Evolutionary conservation across 345 rosid genomes (phyloP), one percentile per base, ranked within the genome.

Genomic region (Eucalyptus marginata): DNA sequence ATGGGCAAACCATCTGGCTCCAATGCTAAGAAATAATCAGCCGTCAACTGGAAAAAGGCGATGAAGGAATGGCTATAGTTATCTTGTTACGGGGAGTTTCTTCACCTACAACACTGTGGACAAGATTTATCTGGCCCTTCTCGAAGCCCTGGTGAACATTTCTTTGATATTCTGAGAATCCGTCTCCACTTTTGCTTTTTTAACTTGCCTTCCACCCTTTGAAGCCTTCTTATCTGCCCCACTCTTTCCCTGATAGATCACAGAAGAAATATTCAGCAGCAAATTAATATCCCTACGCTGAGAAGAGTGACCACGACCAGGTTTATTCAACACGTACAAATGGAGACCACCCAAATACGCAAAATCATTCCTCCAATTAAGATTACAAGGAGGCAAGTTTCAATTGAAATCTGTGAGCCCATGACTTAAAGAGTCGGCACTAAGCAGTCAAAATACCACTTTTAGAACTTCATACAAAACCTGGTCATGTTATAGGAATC

Each of bases 111-210:
- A 20, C 84, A 76, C 27, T 10, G 8, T 6, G 84, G 84, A 76
- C 47, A 5, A 29, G 49, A 18, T 59, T 93, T 91, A 93, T 46
- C 90, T 56, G 89, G 90, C 90, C 79, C 92, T 95, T 90, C 94
- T 91, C 20, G 94, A 93, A 88, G 97, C 98, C 93, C 97, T 95
- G 90, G 92, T 88, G 87, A 97, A 97, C 99, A 97, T 96, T 64
- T 96, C 99, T 91, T 89, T 95, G 88, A 96, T 96, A 92, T 94
- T 96, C 92, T 89, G 91, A 87, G 98, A 96, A 89, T 95, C 96
- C 6, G 96, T 95, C 96, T 95, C 99, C 49, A 93, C 52, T 91
- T 95, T 96, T 7, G 93, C 94, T 91, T 93, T 96, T 89, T 95
- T 96, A 58, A 93, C 89, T 92, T 92, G 96, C 92, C 90, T 96